These are phyloP conservation scores for Zymoseptoria tritici DNA, from an alignment of 2,329 filamentous ascomycete species.

Conservation along the genomic window DNA sequence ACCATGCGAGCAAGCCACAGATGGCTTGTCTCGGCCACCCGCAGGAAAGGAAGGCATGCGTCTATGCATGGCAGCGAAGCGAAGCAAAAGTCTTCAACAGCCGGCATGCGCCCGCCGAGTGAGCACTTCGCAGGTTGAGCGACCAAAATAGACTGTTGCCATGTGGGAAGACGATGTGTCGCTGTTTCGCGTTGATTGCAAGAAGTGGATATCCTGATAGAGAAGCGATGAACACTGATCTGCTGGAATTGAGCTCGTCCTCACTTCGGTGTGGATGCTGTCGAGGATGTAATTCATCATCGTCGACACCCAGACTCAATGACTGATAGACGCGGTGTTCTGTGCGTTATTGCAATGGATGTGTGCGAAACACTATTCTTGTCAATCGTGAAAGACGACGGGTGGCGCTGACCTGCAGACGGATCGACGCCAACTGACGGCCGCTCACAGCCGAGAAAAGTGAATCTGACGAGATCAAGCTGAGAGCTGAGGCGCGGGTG, in stretches of 20 bases:
- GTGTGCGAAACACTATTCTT: too few relatives aligned
- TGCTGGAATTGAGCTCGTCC: not conserved
- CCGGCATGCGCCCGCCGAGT: not conserved
- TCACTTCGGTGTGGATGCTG: not conserved
- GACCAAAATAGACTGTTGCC: not conserved
- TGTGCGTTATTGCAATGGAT: too few relatives aligned
- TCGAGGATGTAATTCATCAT: not conserved
- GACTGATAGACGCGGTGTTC: too few relatives aligned
- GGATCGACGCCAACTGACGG: not conserved
- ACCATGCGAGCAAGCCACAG: too few relatives aligned
- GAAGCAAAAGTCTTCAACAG: not conserved
- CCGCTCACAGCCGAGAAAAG: not conserved
- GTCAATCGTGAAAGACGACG: too few relatives aligned
- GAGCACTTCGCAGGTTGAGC: not conserved
- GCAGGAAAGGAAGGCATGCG: not conserved
- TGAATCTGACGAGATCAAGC: not conserved
- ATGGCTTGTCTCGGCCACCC: too few relatives aligned
- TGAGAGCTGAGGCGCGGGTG: not conserved
- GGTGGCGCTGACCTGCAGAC: not conserved
- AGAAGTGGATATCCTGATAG: not conserved
- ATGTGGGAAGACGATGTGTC: not conserved
- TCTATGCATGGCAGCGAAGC: not conserved
- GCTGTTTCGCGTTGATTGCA: not conserved
- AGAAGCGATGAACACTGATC: not conserved
- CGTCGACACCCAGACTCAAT: too few relatives aligned